phyloP scores from a whole-genome alignment of 2,329 filamentous ascomycete species.

The Tolypocladium sp. region DNA sequence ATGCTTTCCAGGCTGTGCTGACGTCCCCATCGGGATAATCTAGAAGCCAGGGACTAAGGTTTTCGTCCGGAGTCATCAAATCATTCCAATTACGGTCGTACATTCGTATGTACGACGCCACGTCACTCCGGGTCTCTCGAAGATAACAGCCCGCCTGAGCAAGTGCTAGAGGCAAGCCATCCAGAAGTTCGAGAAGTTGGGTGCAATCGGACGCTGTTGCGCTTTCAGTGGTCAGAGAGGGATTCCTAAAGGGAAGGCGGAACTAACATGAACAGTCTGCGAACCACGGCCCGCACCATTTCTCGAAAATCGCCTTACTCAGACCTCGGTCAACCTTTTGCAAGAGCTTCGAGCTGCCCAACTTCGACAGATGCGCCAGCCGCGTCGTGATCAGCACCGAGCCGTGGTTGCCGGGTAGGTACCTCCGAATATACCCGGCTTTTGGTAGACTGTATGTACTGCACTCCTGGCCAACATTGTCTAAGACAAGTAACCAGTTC shows the following conservation, averaged over 20 bases:
- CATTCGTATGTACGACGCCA: not conserved
- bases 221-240: too few species aligned
- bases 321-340: not conserved
- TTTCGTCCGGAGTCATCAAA: not conserved
- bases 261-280: too few species aligned
- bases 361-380: not conserved
- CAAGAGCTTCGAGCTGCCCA: not conserved
- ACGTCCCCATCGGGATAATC: not conserved
- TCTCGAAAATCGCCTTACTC: not conserved
- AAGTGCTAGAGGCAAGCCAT: not conserved
- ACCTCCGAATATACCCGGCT: not conserved
- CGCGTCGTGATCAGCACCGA: not conserved
- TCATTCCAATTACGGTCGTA: too few species aligned
- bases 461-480: not conserved
- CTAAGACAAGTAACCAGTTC: not conserved
- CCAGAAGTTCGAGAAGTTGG: not conserved
- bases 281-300: not conserved
- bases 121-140: not conserved
- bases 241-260: too few species aligned
- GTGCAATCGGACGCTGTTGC: too few species aligned
- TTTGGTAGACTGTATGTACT: not conserved
- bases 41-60: not conserved
- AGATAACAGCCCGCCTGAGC: not conserved
- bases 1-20: not conserved
- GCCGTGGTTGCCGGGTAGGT: not conserved